Base-by-base conservation (phyloP, 2,329 filamentous ascomycete species). In the Colletotrichum tropicicola region DNA sequence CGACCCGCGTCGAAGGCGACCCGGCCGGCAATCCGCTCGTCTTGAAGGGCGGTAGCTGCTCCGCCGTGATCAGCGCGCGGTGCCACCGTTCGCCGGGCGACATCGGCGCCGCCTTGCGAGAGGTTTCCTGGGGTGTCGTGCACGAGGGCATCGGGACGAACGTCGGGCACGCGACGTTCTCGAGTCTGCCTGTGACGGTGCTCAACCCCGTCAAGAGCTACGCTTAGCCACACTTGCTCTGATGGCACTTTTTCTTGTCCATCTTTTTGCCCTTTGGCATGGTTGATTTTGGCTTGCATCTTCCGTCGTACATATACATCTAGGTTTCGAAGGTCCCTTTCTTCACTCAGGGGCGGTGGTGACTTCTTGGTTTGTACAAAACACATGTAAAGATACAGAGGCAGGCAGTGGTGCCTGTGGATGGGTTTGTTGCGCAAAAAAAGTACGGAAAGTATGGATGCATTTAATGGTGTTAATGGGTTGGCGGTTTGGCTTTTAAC, bases 11-110 rank as follows among this genome's bases (percentile, higher is more conserved):
- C 6, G 74, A 76, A 59, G 79, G 77, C 43, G 69, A 71, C 9
- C 73, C 74, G 17, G 71, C 74, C 15, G 82, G 82, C 2, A 87
- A 86, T 73, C 84, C 85, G 21, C 78, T 87, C 23, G 77, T 77
- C 2, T 69, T 87, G 35, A 73, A 71, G 21, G 83, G 79, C 28
- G 84, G 84, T 10, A 76, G 78, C 43, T 86, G 84, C 74, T 84
- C 82, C 65, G 84, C 83, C 8, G 83, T 85, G n/a, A 70, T 87
- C 66, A 82, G 79, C 71, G 78, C 84, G 23, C 73, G 80, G 52
- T 85, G 83, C 72, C 83, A 85, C 59, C 74, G 78, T 5, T 68
- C 72, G 17, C 70, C 70, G 8, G 73, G 73, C 39, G 71, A 71
- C 51, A 68, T 68, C 19, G 73, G 71, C 68, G 66, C 84, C 58